phyloP scores from a whole-genome alignment of 306 rosid genomes.

The Prinsepia uniflora region DNA sequence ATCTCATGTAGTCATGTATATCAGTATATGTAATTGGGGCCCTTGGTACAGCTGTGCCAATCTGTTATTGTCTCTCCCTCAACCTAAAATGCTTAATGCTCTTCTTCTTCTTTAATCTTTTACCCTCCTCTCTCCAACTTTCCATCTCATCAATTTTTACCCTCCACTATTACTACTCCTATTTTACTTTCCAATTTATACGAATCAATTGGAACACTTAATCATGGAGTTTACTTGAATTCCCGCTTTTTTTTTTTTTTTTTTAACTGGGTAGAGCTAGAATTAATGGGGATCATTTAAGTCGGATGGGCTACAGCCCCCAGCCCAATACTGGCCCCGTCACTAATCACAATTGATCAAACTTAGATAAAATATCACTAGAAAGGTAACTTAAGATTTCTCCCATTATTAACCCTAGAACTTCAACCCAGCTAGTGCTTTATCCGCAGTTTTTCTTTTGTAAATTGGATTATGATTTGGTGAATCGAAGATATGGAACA shows the following conservation, averaged over 20 bases:
- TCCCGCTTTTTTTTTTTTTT: too few species aligned
- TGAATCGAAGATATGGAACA: neutral
- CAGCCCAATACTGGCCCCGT: too few species aligned
- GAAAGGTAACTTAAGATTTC: neutral
- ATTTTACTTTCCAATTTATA: neutral
- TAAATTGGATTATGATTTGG: neutral
- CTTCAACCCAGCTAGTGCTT: neutral
- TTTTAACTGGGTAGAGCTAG: too few species aligned
- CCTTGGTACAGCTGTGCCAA: constrained; percentile 32
- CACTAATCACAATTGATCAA: too few species aligned
- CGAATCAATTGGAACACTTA: too few species aligned
- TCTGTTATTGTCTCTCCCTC: constrained; percentile 31
- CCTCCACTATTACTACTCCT: neutral
- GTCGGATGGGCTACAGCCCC: too few species aligned
- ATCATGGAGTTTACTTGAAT: too few species aligned
- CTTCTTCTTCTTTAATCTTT: neutral
- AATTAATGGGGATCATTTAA: too few species aligned
- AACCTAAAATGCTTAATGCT: constrained; percentile 14
- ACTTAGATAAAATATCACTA: too few species aligned
- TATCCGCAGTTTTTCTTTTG: constrained; percentile 1
- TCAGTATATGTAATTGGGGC: constrained; percentile 7
- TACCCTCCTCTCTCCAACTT: neutral
- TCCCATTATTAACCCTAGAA: neutral
- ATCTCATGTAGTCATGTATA: too few species aligned
- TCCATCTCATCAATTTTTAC: neutral